Evolutionary conservation across 2,329 filamentous ascomycete genomes (phyloP).

Genomic region (Aspergillus felis): DNA sequence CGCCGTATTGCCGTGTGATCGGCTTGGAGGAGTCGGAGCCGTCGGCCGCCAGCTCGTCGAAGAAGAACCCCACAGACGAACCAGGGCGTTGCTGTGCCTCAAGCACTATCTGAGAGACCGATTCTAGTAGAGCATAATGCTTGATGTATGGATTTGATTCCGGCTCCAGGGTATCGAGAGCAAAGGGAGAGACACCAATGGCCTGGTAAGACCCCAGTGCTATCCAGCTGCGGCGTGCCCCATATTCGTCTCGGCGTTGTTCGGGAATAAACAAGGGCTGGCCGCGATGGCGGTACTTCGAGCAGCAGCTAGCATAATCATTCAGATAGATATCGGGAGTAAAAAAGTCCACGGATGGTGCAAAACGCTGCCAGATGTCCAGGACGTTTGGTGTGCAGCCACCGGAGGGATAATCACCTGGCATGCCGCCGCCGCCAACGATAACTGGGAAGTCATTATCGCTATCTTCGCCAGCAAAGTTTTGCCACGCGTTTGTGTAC

Average conservation of each 20-base stretch:
- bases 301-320: conserved; percentile 40
- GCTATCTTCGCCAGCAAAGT: conserved; percentile 33
- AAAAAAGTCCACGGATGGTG: conserved; percentile 46
- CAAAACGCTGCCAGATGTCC: conserved; percentile 44
- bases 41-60: conserved; percentile 15
- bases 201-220: conserved; percentile 36
- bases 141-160: conserved; percentile 18
- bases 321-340: conserved; percentile 48
- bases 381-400: conserved; percentile 41
- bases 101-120: conserved; percentile 34
- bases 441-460: conserved; percentile 35
- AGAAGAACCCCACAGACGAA: conserved; percentile 41
- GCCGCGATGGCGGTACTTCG: conserved; percentile 39
- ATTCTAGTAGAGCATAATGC: conserved; percentile 39
- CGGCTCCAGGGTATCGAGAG: conserved; percentile 41
- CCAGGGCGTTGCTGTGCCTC: conserved; percentile 36
- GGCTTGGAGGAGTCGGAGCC: conserved; percentile 15
- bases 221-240: conserved; percentile 37
- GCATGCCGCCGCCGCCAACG: conserved; percentile 41
- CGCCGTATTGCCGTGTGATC: conserved; percentile 29
- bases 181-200: conserved; percentile 36
- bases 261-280: conserved; percentile 49
- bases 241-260: conserved; percentile 45
- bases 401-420: conserved; percentile 48
- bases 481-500: conserved; percentile 48